Evolutionary conservation across 2,329 filamentous ascomycete genomes (phyloP).

Genomic region (Venturia asperata): DNA sequence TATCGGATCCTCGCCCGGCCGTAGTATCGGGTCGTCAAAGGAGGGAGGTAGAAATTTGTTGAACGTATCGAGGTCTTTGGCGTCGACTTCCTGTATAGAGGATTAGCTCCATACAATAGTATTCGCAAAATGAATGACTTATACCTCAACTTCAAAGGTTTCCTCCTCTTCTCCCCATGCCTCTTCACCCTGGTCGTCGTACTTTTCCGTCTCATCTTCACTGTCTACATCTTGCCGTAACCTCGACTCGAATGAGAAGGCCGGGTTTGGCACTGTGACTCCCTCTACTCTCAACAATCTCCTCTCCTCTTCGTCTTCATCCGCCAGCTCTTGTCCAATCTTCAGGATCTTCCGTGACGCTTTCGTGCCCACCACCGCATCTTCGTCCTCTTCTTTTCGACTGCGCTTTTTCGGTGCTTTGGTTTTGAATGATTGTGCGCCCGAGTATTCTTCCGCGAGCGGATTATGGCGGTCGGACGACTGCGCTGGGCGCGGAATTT

Average conservation of each 20-base stretch:
- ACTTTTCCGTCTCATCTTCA: constrained; percentile 41
- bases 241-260: constrained; percentile 75
- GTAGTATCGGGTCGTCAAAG: constrained; percentile 64
- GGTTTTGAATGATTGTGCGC: constrained; percentile 62
- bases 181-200: constrained; percentile 41
- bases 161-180: constrained; percentile 75
- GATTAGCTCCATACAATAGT: background rate
- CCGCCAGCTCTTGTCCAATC: constrained; percentile 79
- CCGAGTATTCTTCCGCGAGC: constrained; percentile 80
- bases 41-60: constrained; percentile 79
- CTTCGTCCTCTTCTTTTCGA: constrained; percentile 51
- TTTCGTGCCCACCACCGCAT: constrained; percentile 78
- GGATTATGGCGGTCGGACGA: constrained; percentile 71
- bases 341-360: constrained; percentile 82
- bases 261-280: constrained; percentile 46
- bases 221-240: constrained; percentile 47
- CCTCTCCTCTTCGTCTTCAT: constrained; percentile 61
- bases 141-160: constrained; percentile 36
- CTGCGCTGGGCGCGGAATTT: constrained; percentile 52
- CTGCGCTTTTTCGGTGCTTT: constrained; percentile 58
- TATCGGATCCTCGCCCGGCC: constrained; percentile 27
- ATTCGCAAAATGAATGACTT: background rate
- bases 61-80: constrained; percentile 82
- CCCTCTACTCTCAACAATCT: constrained; percentile 27
- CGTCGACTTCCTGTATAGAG: constrained; percentile 63